A percentile compares a stretch with the other conserved stretches of the same genome.
Evolutionary conservation across 2,329 filamentous ascomycete species (phyloP).

Genomic region (Ceratocystis harringtonii): DNA sequence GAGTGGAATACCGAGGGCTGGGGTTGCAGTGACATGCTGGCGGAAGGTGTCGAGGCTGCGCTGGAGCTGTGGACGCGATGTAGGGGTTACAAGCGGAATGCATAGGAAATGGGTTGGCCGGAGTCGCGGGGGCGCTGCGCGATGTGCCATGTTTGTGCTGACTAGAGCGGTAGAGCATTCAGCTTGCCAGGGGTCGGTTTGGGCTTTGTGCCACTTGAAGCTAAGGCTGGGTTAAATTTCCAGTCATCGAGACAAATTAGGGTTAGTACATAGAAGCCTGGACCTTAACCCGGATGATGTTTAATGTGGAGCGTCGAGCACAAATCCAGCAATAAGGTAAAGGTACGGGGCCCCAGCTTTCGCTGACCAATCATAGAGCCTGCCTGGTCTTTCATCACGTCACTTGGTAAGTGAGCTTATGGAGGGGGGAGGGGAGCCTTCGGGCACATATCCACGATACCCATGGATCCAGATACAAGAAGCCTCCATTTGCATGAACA

Average conservation of each 20-base stretch:
- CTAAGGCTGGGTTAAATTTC: background rate
- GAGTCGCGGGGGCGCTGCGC: constrained; percentile 19
- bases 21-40: constrained; percentile 35
- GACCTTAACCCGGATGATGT: background rate
- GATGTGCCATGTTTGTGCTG: background rate
- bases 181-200: background rate
- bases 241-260: background rate
- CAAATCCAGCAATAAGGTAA: background rate
- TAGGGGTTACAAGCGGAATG: constrained; percentile 50
- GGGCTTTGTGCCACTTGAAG: background rate
- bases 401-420: background rate
- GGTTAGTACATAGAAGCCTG: background rate
- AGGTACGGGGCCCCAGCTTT: background rate
- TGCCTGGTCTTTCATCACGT: background rate
- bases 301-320: background rate
- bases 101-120: constrained; percentile 61
- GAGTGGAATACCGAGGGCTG: constrained; percentile 37
- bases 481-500: no score
- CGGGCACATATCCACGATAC: no score
- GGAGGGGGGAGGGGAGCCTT: no score
- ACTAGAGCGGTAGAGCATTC: no score
- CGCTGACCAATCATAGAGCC: background rate
- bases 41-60: constrained; percentile 46
- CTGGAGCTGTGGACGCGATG: constrained; percentile 50
- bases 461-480: no score